A percentile compares a stretch with the other conserved stretches of the same genome.
These are phyloP conservation scores for Akanthomyces uredinophilus DNA, from an alignment of 2,329 filamentous ascomycete genomes.

Conservation along the genomic window DNA sequence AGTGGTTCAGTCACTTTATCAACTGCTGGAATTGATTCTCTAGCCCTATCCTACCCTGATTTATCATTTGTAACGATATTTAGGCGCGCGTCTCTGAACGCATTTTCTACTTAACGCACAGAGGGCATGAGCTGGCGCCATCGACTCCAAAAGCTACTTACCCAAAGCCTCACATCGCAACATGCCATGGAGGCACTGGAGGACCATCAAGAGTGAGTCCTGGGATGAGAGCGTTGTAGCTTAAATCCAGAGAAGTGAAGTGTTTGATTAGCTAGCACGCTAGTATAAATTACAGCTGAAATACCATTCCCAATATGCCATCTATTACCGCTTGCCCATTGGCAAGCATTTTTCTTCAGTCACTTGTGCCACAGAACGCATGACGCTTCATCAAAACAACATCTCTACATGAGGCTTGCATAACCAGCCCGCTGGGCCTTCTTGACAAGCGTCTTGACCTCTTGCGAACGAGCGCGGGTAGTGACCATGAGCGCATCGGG, in stretches of 20 bases:
- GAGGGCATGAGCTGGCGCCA: neutral
- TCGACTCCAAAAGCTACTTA: neutral
- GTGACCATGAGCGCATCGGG: conserved; percentile 25
- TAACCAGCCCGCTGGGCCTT: conserved; percentile 23
- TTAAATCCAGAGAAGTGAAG: conserved; percentile 9
- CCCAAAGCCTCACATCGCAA: too few species aligned
- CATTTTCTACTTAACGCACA: neutral
- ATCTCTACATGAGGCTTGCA: conserved; percentile 19
- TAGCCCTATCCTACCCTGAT: neutral
- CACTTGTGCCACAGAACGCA: conserved; percentile 6
- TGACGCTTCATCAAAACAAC: conserved; percentile 10
- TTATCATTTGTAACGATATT: neutral
- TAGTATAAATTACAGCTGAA: conserved; percentile 15
- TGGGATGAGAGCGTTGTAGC: neutral
- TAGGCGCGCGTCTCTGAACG: neutral
- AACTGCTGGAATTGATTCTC: too few species aligned
- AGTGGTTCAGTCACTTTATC: too few species aligned
- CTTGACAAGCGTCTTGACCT: conserved; percentile 24
- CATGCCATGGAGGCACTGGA: too few species aligned
- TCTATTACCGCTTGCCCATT: conserved; percentile 6
- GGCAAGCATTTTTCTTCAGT: conserved; percentile 4
- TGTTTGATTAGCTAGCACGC: conserved; percentile 15
- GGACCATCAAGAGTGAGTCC: neutral
- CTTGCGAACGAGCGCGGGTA: conserved; percentile 24
- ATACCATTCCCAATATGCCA: conserved; percentile 11